Evolutionary conservation across 2,329 filamentous ascomycete genomes (phyloP), one percentile per base, ranked within the genome.

Genomic region (Pseudogymnoascus sp.): DNA sequence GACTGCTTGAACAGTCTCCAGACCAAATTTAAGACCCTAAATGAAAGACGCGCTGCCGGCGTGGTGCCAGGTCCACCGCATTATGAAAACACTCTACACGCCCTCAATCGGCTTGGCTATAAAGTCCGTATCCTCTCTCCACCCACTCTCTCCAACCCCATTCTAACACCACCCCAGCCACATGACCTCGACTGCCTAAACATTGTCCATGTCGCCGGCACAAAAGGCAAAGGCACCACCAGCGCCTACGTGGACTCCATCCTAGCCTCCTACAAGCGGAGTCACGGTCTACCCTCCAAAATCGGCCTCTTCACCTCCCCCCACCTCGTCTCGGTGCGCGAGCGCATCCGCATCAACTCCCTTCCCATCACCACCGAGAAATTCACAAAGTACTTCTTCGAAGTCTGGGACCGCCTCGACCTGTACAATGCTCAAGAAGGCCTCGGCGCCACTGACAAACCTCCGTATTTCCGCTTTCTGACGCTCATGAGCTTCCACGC

Each of bases 161-260:
- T 31, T 52, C 27, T 52, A 31, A 52, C 45, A 15, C 45, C 2
- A 15, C 27, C 25, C 6, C 8, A 52, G 55, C 55, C 55, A 13
- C 31, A 35, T 29, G 55, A 59, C 6, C 55, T 59, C 18, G 36
- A 35, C 25, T 39, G 31, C 55, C 13, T 63, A 13, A 58, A 63
- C 5, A 29, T 81, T 66, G 84, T 96, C 64, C 92, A 97, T 72
- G 85, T 97, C 42, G 89, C 92, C 0, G 92, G 92, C 13, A 96
- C 92, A 7, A 97, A 97, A 74, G 92, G 92, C 64, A 97, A 97
- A 74, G 92, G 92, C 40, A 94, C 90, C 2, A 92, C 91, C 0
- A 90, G 89, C 66, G 88, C 92, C 8, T 93, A 92, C 72, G 83
- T 91, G 18, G 90, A 91, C 12, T 87, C 87, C 2, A 89, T 96